phyloP scores from a whole-genome alignment of 768 basidiomycete species.

The Kwoniella sp. region DNA sequence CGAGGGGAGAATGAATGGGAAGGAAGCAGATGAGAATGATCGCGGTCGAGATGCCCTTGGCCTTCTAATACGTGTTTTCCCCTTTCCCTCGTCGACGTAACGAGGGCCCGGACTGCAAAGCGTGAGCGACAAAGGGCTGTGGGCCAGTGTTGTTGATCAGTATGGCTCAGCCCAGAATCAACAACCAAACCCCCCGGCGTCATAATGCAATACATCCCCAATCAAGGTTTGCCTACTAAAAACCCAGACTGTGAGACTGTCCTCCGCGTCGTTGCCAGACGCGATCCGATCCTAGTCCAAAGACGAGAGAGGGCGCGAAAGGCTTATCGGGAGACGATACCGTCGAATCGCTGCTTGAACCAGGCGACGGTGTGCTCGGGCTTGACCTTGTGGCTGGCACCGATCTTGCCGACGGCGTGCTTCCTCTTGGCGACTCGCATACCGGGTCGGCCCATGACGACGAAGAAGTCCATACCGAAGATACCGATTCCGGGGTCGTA shows the following conservation, averaged over 20 bases:
- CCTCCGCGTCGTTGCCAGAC: not conserved
- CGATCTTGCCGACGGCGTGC: constrained; percentile 79
- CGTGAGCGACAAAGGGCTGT: no score
- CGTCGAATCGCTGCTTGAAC: constrained; percentile 99
- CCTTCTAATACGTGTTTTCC: no score
- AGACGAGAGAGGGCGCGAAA: no score
- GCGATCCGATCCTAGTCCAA: no score
- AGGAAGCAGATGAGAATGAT: no score
- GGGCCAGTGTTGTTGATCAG: no score
- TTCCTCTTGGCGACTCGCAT: constrained; percentile 85
- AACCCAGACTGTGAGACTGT: not conserved
- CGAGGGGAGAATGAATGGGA: no score
- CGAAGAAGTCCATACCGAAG: constrained; percentile 94
- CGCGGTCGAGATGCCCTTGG: no score
- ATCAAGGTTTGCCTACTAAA: not conserved
- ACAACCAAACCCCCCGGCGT: no score
- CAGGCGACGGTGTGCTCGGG: constrained; percentile 95
- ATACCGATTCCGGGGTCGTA: constrained; percentile 99
- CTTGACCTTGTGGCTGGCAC: constrained; percentile 82
- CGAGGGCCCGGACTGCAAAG: no score
- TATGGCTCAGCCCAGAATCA: no score
- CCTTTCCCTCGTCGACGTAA: no score
- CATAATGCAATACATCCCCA: constrained; percentile 9
- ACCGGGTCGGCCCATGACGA: constrained; percentile 93
- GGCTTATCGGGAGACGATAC: constrained; percentile 64